Conservation (phyloP, 2,329 filamentous ascomycete species). For the Colletotrichum paranaense region DNA sequence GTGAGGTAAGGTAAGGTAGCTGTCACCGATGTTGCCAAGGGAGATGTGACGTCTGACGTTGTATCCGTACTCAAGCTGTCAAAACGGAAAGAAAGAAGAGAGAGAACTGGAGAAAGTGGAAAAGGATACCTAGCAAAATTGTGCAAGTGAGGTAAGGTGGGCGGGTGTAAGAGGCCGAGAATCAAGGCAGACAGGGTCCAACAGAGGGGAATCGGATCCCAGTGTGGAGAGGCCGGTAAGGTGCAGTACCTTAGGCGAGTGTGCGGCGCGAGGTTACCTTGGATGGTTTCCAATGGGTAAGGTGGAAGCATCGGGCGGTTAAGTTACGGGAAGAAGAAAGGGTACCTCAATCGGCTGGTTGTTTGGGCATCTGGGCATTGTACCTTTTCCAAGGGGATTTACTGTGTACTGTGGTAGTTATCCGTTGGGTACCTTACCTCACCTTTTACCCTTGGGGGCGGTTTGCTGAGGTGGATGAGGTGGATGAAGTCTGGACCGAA, state of each 20-base stretch:
- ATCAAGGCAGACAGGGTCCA: slow-evolving; percentile 30
- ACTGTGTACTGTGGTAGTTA: neutral
- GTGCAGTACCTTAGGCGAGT: neutral
- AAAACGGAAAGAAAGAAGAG: neutral
- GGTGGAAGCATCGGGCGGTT: neutral
- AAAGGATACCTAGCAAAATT: neutral
- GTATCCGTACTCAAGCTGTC: neutral
- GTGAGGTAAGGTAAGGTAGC: neutral
- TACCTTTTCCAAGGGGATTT: neutral
- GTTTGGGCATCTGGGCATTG: neutral
- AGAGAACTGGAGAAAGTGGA: neutral
- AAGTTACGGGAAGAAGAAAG: neutral
- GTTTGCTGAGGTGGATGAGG: neutral
- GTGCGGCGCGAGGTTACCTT: neutral
- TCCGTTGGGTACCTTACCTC: too few species aligned
- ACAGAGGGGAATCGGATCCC: slow-evolving; percentile 2
- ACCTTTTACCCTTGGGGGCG: neutral
- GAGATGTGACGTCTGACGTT: slow-evolving; percentile 26
- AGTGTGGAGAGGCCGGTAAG: neutral
- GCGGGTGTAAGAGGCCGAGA: slow-evolving; percentile 2
- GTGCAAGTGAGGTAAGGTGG: neutral
- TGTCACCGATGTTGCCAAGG: slow-evolving; percentile 14
- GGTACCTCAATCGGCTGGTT: neutral
- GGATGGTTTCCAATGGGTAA: neutral
- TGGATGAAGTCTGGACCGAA: slow-evolving; percentile 25